Base-by-base conservation (phyloP, 2,329 filamentous ascomycete genomes). In the Dryadomyces quercus-mongolicae region DNA sequence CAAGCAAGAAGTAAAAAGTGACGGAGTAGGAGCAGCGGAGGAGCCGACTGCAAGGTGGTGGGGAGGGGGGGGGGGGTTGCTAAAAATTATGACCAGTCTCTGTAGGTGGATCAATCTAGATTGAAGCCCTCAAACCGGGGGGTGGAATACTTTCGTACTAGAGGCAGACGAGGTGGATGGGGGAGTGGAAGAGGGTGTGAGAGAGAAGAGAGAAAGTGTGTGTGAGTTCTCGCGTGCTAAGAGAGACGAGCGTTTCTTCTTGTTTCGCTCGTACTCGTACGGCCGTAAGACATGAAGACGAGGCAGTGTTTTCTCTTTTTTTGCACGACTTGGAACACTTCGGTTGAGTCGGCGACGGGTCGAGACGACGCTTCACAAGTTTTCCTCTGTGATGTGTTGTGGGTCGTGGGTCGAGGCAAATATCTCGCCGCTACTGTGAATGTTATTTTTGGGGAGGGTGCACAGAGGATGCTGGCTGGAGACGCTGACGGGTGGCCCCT, bases 231-330 rank as follows among this genome's bases (percentile, higher is more conserved):
- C 13, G 36, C 20, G 48, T 50, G 36, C 36, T 40, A 40, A 13
- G 10, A 40, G 10, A 40, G 22, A 44, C n/a, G n/a, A n/a, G n/a
- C n/a, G n/a, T n/a, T n/a, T n/a, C 51, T 38, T 31, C 61, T 60
- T 61, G 57, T 60, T 61, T 63, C 60, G 64, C 66, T 67, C 57
- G 60, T 58, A 60, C 56, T 67, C 57, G 60, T 58, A 60, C 56
- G 55, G 53, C 59, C 59, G 62, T 66, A 62, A 67, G 65, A 68
- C 67, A 67, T 62, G 60, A 62, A 54, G 57, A 59, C 55, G 47
- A 21, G 36, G 55, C 54, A 38, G 49, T 36, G 31, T 20, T 15
- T n/a, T n/a, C n/a, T n/a, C n/a, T n/a, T n/a, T n/a, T n/a, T 42
- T 36, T 54, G 53, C 47, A 43, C 22, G 36, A 46, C 10, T 31